Evolutionary conservation across 2,329 filamentous ascomycete genomes (phyloP), one percentile per base, ranked within the genome.

Genomic region (Pestalotiopsis sp.): DNA sequence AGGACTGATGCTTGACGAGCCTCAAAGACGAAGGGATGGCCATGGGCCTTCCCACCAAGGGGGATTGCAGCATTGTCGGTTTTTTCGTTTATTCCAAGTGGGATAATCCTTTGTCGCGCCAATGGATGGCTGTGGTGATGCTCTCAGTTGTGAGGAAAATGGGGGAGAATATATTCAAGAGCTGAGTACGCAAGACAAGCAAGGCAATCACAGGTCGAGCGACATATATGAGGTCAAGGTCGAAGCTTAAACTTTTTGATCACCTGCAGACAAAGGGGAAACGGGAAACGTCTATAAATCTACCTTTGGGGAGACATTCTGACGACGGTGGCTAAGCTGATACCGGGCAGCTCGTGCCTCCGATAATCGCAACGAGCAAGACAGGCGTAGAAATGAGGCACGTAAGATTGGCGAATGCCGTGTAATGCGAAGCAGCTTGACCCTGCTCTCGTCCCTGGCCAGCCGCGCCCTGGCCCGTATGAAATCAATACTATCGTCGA

Each of bases 401-500:
- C 31, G 31, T 39, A 62, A 39, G 25, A 36, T 20, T 20, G 31
- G 59, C 59, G 36, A 17, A 62, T 17, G 17, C 59, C 59, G 31
- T 62, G 59, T 39, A 62, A 62, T 39, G 27, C 59, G 38, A n/a
- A 36, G 27, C 59, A 62, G 59, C 45, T 52, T 52, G 17, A 13
- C 31, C 59, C 58, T 60, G 25, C 61, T 62, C 39, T 12, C 23
- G 13, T 23, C 36, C 60, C 14, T 23, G 27, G 38, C 27, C 60
- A 39, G 20, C 20, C 38, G 38, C 23, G 63, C 59, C 71, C 67
- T 69, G 68, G 68, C 69, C 70, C 41, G 68, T 64, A 72, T 59
- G 66, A 69, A 70, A 75, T 75, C 74, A 78, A 69, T 23, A 63
- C 13, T n/a, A 52, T 67, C 70, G 68, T 77, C 74, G 75, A 72